Percentiles rank a stretch among this genome's conserved stretches.
Conservation (phyloP, 2,329 filamentous ascomycete genomes). For the Chlorencoelia australis region DNA sequence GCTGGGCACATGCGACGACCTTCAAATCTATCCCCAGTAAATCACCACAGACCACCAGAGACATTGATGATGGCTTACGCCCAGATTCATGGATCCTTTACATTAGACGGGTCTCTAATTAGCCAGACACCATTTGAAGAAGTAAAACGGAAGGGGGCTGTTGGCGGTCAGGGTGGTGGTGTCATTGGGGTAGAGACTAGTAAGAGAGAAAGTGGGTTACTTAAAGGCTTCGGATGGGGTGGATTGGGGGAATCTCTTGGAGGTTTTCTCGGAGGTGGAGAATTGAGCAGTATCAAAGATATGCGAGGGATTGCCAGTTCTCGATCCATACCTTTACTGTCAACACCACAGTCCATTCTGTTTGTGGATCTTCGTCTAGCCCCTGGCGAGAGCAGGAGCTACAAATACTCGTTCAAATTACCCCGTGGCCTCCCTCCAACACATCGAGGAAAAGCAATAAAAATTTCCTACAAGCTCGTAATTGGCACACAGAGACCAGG, state of each 20-base stretch:
- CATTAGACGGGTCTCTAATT: conserved; percentile 80
- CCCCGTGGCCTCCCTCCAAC: conserved; percentile 85
- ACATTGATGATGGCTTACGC: conserved; percentile 97
- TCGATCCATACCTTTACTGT: conserved; percentile 82
- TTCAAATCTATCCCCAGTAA: conserved; percentile 33
- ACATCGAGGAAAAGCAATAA: conserved; percentile 85
- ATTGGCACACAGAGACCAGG: conserved; percentile 85
- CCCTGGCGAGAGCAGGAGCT: conserved; percentile 81
- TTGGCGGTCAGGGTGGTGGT: conserved; percentile 77
- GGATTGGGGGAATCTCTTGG: conserved; percentile 80
- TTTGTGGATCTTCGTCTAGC: conserved; percentile 86
- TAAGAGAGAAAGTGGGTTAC: conserved; percentile 68
- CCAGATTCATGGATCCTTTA: conserved; percentile 87
- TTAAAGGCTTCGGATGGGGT: conserved; percentile 80
- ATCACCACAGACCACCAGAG: conserved; percentile 50
- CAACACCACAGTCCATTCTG: conserved; percentile 87
- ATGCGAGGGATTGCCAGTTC: conserved; percentile 84
- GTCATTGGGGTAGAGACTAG: conserved; percentile 68
- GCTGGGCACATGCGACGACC: conserved; percentile 30
- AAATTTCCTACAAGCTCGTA: conserved; percentile 82
- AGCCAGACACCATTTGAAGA: conserved; percentile 87
- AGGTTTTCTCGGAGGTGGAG: conserved; percentile 74
- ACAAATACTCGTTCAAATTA: conserved; percentile 76
- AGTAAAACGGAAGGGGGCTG: conserved; percentile 86
- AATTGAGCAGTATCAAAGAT: conserved; percentile 88